These are phyloP conservation scores for Alloteropsis angusta DNA, from an alignment of 202 grass and related monocot genomes.

Conservation along the genomic window DNA sequence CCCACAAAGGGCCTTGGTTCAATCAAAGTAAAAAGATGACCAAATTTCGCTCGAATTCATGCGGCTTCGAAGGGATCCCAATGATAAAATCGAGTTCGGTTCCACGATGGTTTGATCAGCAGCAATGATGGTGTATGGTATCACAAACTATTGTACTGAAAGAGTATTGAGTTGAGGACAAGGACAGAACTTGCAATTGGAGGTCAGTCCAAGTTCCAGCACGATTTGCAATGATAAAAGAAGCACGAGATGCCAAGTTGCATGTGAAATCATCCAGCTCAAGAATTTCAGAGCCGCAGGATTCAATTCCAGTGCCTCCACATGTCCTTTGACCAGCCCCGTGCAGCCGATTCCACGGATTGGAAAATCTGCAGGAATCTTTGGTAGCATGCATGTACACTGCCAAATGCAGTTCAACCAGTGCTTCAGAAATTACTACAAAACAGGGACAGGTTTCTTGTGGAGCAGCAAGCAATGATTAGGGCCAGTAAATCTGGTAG, in stretches of 20 bases:
- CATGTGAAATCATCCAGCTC: conserved; percentile 29
- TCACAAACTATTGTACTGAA: background rate
- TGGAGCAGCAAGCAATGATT: background rate
- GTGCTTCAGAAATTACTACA: background rate
- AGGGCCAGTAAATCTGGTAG: background rate
- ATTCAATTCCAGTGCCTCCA: conserved; percentile 10
- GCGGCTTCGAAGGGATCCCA: background rate
- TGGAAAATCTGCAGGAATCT: conserved; percentile 23
- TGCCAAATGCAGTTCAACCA: background rate
- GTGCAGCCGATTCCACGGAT: conserved; percentile 4
- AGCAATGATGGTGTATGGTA: background rate
- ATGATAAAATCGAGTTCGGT: background rate
- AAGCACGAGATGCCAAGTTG: background rate
- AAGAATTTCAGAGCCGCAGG: background rate
- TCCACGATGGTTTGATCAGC: background rate
- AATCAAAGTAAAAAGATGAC: background rate
- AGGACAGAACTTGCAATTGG: background rate
- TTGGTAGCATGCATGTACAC: conserved; percentile 1
- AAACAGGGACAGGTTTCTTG: background rate
- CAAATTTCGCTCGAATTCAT: background rate
- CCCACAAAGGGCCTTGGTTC: background rate
- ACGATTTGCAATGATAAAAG: background rate
- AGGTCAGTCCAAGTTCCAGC: background rate
- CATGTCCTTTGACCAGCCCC: conserved; percentile 29
- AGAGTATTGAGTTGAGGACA: background rate